A percentile compares a stretch with the other conserved stretches of the same genome.
phyloP scores from a whole-genome alignment of 331 rosid genomes.

The Malus hybrid region DNA sequence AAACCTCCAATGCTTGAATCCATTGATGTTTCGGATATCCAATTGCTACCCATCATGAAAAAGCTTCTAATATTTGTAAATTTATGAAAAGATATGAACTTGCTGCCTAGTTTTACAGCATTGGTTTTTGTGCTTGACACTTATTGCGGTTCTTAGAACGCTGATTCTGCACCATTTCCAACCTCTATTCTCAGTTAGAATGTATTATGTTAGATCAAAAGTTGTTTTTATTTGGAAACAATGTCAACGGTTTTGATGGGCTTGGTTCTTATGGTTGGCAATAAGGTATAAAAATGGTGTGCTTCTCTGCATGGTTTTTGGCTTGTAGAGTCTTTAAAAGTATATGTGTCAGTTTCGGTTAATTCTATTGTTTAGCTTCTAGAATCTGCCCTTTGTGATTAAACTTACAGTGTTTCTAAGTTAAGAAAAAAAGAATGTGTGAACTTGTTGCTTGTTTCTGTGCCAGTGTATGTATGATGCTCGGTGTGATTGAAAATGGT shows the following conservation, averaged over 20 bases:
- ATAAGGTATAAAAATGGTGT: neutral
- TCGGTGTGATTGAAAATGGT: neutral
- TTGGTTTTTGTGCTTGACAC: neutral
- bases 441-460: neutral
- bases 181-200: neutral
- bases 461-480: neutral
- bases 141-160: neutral
- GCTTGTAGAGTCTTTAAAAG: neutral
- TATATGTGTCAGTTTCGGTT: neutral
- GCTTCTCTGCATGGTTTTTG: neutral
- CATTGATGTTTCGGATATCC: neutral
- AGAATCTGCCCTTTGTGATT: neutral
- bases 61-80: neutral
- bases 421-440: neutral
- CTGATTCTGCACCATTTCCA: neutral
- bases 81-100: neutral
- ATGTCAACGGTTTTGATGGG: neutral
- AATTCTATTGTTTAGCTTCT: neutral
- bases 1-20: neutral
- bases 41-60: neutral
- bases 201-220: neutral
- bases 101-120: neutral
- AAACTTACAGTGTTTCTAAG: neutral
- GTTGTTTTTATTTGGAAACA: neutral
- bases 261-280: neutral